phyloP scores from a whole-genome alignment of 2,329 filamentous ascomycete genomes.

The Diaporthe citri region DNA sequence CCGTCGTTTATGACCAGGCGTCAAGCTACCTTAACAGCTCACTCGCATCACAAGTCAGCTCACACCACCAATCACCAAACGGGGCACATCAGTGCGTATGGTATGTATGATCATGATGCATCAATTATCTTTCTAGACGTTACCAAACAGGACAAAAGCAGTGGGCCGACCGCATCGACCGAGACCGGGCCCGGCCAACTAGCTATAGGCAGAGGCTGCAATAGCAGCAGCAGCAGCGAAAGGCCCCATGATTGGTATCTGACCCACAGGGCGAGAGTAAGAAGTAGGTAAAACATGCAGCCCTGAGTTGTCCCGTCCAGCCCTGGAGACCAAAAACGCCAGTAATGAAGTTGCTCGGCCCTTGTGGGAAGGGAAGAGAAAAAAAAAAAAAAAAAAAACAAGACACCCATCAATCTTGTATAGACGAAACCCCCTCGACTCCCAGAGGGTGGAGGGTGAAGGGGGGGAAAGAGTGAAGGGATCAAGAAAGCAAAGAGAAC shows the following conservation, averaged over 20 bases:
- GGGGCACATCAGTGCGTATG: not conserved
- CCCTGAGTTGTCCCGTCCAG: not conserved
- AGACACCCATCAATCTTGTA: not conserved
- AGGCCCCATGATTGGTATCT: not conserved
- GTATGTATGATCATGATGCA: constrained; percentile 23
- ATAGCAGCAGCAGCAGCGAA: not conserved
- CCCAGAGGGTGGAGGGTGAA: not conserved
- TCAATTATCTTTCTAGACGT: constrained; percentile 35
- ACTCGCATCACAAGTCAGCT: not conserved
- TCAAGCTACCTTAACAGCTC: not conserved
- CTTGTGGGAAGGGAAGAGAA: not conserved
- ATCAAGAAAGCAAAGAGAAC: not conserved
- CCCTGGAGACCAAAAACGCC: constrained; percentile 12
- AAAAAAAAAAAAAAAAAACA: too few species aligned
- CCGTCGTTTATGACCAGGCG: not conserved
- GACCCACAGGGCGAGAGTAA: too few species aligned
- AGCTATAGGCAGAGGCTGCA: not conserved
- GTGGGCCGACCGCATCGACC: not conserved
- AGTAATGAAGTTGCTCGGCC: not conserved
- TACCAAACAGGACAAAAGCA: not conserved
- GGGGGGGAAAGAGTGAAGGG: not conserved
- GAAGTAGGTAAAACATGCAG: not conserved
- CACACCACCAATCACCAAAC: too few species aligned
- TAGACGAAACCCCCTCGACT: not conserved
- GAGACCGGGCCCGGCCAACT: not conserved